Conservation (phyloP, 345 rosid genomes). For the Salix brachista region DNA sequence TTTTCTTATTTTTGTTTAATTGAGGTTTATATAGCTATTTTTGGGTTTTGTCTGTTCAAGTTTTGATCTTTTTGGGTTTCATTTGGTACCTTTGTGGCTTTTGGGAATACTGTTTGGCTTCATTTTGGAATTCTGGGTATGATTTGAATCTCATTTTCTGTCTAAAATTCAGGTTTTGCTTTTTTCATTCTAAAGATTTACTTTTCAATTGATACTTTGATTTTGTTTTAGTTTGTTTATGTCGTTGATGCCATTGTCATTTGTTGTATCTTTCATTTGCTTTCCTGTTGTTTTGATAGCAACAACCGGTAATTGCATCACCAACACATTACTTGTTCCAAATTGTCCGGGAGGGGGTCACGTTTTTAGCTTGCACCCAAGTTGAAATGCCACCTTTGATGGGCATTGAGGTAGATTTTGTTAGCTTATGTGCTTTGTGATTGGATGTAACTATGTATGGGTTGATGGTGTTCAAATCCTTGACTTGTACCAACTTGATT, state of each 20-base stretch:
- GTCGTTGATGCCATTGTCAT: neutral
- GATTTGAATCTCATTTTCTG: neutral
- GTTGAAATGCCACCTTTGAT: constrained; percentile 97
- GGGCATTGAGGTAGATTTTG: constrained; percentile 74
- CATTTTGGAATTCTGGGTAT: constrained; percentile 6
- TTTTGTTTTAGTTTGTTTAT: neutral
- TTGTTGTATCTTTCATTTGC: neutral
- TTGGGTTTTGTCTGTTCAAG: neutral
- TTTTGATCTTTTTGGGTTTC: neutral
- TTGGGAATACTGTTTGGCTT: neutral
- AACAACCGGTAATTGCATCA: constrained; percentile 81
- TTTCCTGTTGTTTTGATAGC: constrained; percentile 30
- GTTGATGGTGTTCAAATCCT: constrained; percentile 6
- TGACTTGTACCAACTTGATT: constrained; percentile 21
- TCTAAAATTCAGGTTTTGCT: neutral
- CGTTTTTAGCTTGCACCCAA: constrained; percentile 90
- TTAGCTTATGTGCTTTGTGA: neutral
- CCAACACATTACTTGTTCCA: constrained; percentile 94
- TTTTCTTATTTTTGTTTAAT: constrained; percentile 4
- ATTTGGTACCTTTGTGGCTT: neutral
- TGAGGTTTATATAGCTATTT: neutral
- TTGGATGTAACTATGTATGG: neutral
- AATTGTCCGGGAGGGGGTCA: constrained; percentile 79
- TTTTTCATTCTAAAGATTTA: neutral
- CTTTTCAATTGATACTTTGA: neutral